Conservation (phyloP, 305 asterid species). For the Fraxinus xanthoxyloides region DNA sequence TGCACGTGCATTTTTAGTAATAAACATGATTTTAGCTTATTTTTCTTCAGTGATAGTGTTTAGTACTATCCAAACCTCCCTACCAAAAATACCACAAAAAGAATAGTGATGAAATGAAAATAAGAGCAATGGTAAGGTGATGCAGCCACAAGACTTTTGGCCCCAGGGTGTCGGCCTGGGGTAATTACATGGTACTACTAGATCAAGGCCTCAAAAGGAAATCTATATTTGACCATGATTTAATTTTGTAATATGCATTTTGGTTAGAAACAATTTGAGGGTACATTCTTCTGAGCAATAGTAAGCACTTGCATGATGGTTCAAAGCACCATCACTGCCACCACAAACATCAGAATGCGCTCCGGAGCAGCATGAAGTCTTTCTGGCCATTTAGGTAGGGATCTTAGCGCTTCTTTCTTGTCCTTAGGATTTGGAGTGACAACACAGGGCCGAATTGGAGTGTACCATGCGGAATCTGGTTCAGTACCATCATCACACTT, state of each 20-base stretch:
- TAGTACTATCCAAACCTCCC: not conserved
- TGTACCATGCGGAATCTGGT: conserved; percentile 95
- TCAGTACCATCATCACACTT: conserved; percentile 94
- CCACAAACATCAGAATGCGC: conserved; percentile 75
- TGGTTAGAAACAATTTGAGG: not conserved
- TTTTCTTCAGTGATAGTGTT: not conserved
- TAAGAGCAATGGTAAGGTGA: not conserved
- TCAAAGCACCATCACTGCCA: conserved; percentile 80
- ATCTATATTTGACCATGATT: not conserved
- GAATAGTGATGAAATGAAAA: not conserved
- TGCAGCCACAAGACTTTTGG: not conserved
- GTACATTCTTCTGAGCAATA: not conserved
- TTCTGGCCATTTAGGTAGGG: conserved; percentile 84
- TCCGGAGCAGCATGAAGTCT: conserved; percentile 72
- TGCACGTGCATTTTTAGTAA: not conserved
- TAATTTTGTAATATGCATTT: not conserved
- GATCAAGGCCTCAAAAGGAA: not conserved
- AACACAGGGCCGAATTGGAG: conserved; percentile 86
- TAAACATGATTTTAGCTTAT: not conserved
- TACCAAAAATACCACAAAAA: not conserved
- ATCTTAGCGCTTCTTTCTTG: conserved; percentile 50
- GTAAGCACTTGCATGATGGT: conserved; percentile 28
- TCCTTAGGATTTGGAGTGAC: conserved; percentile 58
- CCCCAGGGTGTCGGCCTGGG: not conserved
- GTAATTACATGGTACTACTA: not conserved